Conservation (phyloP, 1,284 basidiomycete species). For the Papiliotrema flavescens region DNA sequence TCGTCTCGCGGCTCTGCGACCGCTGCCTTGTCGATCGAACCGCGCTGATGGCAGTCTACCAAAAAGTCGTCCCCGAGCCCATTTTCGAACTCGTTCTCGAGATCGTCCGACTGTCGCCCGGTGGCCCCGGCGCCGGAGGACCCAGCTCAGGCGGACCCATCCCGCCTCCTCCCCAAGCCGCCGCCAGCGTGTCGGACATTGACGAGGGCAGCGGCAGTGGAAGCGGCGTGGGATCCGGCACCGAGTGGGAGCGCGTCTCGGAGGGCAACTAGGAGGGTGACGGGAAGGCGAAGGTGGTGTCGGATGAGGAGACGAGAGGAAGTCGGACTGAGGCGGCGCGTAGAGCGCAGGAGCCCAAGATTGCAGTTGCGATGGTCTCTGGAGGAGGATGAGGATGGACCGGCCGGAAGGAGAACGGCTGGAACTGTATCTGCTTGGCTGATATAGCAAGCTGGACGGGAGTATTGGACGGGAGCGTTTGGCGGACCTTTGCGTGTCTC, state of each 20-base stretch:
- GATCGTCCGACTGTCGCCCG: constrained; percentile 48
- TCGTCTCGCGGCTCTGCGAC: neutral
- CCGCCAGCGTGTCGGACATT: constrained; percentile 25
- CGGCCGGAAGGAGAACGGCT: no score
- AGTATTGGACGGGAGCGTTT: no score
- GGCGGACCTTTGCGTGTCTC: no score
- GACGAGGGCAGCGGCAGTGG: constrained; percentile 20
- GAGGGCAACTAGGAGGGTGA: constrained; percentile 8
- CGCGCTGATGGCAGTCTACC: constrained; percentile 58
- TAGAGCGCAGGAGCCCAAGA: no score
- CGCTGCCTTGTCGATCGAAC: constrained; percentile 19
- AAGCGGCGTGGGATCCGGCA: constrained; percentile 21
- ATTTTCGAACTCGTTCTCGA: constrained; percentile 90
- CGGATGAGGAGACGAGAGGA: no score
- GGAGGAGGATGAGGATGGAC: no score
- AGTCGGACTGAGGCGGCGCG: no score
- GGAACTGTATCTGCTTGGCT: no score
- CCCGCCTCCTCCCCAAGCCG: constrained; percentile 7
- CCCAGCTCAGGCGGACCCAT: constrained; percentile 2
- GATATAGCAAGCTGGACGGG: no score
- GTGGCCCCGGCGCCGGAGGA: constrained; percentile 6
- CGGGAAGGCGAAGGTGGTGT: neutral
- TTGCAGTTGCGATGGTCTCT: no score
- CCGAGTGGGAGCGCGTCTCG: constrained; percentile 30
- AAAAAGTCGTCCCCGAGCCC: constrained; percentile 81